Evolutionary conservation across 768 basidiomycete genomes (phyloP).

Genomic region (Lyophyllum atratum): DNA sequence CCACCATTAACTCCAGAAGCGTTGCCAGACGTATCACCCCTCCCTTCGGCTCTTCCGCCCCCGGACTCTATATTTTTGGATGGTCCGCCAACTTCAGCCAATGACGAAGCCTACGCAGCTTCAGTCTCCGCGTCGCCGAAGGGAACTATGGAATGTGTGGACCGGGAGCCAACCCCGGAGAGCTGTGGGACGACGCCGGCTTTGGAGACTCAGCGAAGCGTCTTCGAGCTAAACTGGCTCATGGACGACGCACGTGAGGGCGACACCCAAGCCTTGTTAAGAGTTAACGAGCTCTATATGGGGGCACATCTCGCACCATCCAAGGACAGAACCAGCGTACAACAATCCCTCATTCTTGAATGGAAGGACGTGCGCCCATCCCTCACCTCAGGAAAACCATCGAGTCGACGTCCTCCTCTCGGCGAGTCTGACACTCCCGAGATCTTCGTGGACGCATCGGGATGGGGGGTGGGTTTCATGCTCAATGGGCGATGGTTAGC

Average conservation of each 20-base stretch:
- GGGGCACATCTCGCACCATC: background rate
- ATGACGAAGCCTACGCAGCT: background rate
- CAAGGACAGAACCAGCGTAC: background rate
- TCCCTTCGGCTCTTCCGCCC: background rate
- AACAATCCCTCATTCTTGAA: conserved; percentile 21
- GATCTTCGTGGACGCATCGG: conserved; percentile 44
- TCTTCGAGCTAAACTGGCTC: background rate
- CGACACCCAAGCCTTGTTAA: background rate
- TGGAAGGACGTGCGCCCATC: background rate
- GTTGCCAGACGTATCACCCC: background rate
- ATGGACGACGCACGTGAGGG: background rate
- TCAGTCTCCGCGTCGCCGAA: background rate
- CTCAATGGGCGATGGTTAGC: conserved; percentile 36
- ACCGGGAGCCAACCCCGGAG: background rate
- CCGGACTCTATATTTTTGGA: background rate
- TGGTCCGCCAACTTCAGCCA: background rate
- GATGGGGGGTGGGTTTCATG: conserved; percentile 43
- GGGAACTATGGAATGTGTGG: too few relatives aligned
- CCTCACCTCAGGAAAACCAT: background rate
- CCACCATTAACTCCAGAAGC: background rate
- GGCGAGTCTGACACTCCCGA: conserved; percentile 8
- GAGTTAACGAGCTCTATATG: background rate
- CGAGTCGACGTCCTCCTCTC: too few relatives aligned
- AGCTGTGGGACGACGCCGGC: background rate
- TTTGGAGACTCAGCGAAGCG: background rate